These are phyloP conservation scores for Picochlorum sp. DNA, from an alignment of 139 green algal species.

Conservation along the genomic window DNA sequence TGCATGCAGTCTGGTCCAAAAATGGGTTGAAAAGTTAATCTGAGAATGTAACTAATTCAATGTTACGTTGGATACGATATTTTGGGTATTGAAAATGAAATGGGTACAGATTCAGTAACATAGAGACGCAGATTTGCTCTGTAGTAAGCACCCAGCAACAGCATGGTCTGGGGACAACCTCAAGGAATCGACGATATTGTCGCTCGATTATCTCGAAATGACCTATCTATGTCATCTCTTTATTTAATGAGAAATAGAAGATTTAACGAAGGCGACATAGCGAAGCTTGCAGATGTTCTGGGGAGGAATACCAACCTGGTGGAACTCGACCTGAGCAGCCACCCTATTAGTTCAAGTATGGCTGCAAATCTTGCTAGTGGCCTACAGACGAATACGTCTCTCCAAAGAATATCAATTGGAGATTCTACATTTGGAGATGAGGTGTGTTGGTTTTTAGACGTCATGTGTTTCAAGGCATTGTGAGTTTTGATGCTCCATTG, in stretches of 20 bases:
- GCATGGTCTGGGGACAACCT: conserved; percentile 11
- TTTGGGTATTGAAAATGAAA: too few relatives aligned
- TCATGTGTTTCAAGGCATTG: too few relatives aligned
- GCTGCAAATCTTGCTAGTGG: background rate
- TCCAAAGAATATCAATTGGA: conserved; percentile 7
- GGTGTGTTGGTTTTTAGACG: background rate
- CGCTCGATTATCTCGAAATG: background rate
- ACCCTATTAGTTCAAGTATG: conserved; percentile 1
- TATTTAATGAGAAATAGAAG: conserved; percentile 7
- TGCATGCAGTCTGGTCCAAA: too few relatives aligned
- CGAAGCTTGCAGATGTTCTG: conserved; percentile 3
- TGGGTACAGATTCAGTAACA: too few relatives aligned
- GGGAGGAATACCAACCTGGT: conserved; percentile 6
- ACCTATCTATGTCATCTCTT: background rate
- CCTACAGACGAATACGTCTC: background rate
- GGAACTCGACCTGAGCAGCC: conserved; percentile 14
- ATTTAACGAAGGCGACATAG: conserved; percentile 7
- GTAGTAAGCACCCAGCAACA: too few relatives aligned
- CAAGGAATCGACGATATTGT: conserved; percentile 16
- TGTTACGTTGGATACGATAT: too few relatives aligned
- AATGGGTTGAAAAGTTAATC: too few relatives aligned
- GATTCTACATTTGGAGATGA: conserved; percentile 18
- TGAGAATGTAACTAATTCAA: too few relatives aligned
- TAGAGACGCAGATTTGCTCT: too few relatives aligned
- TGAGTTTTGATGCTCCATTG: too few relatives aligned